Conservation (phyloP, 225 moss, liverwort and hornwort genomes). For the Rhytidiadelphus loreus region DNA sequence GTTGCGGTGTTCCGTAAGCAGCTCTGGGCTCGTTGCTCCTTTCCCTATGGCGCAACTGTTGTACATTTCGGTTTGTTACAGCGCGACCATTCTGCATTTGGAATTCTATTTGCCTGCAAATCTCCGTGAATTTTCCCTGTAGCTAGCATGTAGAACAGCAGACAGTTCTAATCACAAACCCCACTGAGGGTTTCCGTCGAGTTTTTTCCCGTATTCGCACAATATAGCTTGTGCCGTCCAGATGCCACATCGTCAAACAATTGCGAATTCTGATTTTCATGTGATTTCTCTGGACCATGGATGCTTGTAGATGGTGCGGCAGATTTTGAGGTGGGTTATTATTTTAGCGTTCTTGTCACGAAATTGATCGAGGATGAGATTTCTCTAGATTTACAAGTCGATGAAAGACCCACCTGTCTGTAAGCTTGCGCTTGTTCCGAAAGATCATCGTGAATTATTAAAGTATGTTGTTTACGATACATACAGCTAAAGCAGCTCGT, state of each 20-base stretch:
- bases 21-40: not conserved
- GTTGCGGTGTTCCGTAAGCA: not conserved
- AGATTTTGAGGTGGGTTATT: not conserved
- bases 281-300: not conserved
- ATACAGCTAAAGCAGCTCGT: not conserved
- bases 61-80: not conserved
- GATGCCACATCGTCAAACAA: not conserved
- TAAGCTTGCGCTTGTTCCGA: not conserved
- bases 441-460: not conserved
- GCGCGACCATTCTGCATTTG: not conserved
- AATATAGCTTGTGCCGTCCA: not conserved
- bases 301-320: not conserved
- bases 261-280: not conserved
- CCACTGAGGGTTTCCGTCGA: not conserved
- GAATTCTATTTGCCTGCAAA: not conserved
- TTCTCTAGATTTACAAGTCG: not conserved
- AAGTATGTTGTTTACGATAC: not conserved
- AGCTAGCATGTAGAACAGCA: not conserved
- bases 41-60: not conserved
- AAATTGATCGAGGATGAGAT: not conserved
- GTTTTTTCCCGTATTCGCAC: not conserved
- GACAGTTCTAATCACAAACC: not conserved
- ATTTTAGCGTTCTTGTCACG: not conserved
- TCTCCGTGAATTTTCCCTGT: not conserved
- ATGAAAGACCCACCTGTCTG: not conserved